Percentiles rank a stretch among this genome's conserved stretches.
phyloP scores from a whole-genome alignment of 2,329 filamentous ascomycete genomes.

The Monilinia laxa region DNA sequence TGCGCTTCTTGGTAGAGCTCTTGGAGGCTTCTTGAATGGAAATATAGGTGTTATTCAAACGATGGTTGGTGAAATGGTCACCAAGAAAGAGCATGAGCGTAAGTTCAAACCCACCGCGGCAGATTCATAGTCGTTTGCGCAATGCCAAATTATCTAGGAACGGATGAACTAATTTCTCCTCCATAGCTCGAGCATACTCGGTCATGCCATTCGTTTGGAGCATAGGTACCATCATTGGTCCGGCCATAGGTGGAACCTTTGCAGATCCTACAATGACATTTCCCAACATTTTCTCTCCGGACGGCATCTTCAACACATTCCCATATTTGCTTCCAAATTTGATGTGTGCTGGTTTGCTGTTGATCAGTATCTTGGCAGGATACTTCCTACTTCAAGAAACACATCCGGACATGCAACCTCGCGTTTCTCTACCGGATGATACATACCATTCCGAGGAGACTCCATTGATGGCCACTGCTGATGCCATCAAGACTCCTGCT shows the following conservation, averaged over 20 bases:
- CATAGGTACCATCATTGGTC: conserved; percentile 84
- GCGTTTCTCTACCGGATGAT: conserved; percentile 48
- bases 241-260: conserved; percentile 83
- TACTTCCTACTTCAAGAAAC: conserved; percentile 84
- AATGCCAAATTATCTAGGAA: background rate
- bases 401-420: conserved; percentile 75
- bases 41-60: conserved; percentile 84
- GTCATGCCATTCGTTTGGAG: conserved; percentile 96
- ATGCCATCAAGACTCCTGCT: conserved; percentile 68
- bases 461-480: conserved; percentile 72
- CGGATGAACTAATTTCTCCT: conserved; percentile 17
- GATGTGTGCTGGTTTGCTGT: conserved; percentile 71
- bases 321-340: conserved; percentile 90
- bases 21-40: conserved; percentile 83
- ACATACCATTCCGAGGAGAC: conserved; percentile 56
- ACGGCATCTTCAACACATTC: conserved; percentile 71
- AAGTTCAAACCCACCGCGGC: background rate
- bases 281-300: conserved; percentile 65
- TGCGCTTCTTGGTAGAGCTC: conserved; percentile 70
- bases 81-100: conserved; percentile 46
- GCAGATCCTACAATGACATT: conserved; percentile 75
- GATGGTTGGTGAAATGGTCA: conserved; percentile 87
- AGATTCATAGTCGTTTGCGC: background rate
- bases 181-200: conserved; percentile 68
- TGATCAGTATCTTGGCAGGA: conserved; percentile 77